A percentile compares a stretch with the other conserved stretches of the same genome.
Evolutionary conservation across 768 basidiomycete species (phyloP).

Genomic region (Pleurotus platypus): DNA sequence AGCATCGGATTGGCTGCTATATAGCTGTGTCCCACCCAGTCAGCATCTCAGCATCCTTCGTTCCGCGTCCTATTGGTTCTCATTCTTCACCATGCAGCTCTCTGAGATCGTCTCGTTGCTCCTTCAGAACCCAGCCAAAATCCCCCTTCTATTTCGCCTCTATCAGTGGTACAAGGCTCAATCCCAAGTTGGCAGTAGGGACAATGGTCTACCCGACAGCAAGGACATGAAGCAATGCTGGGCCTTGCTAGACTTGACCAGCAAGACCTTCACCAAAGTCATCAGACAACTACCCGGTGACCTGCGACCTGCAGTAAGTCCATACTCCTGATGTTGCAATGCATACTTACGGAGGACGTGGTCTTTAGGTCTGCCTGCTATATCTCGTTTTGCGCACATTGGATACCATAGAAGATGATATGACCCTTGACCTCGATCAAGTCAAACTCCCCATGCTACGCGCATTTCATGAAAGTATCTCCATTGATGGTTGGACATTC

Average conservation of each 20-base stretch:
- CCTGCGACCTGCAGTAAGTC: slow-evolving; percentile 2
- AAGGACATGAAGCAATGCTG: not conserved
- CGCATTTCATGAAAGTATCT: slow-evolving; percentile 2
- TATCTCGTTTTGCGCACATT: not conserved
- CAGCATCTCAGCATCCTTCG: too few species aligned
- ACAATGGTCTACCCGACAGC: not conserved
- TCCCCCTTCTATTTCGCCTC: not conserved
- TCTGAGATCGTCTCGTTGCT: not conserved
- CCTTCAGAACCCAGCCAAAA: not conserved
- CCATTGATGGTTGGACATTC: not conserved
- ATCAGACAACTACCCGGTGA: not conserved
- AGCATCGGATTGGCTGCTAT: too few species aligned
- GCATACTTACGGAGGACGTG: too few species aligned
- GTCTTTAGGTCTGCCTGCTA: not conserved
- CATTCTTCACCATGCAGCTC: not conserved
- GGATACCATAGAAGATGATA: slow-evolving; percentile 3
- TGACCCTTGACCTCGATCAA: slow-evolving; percentile 1
- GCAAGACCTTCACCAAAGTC: slow-evolving; percentile 1
- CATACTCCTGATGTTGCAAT: not conserved
- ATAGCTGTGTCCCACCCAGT: too few species aligned
- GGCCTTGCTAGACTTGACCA: not conserved
- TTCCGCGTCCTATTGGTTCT: too few species aligned
- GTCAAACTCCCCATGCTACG: slow-evolving; percentile 2
- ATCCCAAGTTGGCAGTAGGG: not conserved
- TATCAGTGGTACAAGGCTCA: not conserved